Evolutionary conservation across 2,329 filamentous ascomycete genomes (phyloP), one percentile per base, ranked within the genome.

Genomic region (Aspergillus aculeatus): DNA sequence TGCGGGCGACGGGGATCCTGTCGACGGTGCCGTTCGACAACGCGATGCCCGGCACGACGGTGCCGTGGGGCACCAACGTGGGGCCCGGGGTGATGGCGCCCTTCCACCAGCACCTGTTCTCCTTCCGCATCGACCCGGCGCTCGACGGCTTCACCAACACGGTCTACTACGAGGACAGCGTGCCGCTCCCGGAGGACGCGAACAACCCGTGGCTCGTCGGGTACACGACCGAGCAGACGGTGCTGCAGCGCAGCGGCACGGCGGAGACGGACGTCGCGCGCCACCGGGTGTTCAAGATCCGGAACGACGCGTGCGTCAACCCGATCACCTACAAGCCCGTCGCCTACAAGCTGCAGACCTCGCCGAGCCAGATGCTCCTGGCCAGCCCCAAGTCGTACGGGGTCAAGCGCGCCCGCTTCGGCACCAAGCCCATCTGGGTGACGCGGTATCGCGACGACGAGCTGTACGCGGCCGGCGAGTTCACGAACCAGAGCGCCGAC

Each of bases 71-170:
- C 35, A 91, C 87, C 0, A 83, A 89, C 50, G 87, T 91, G 2
- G 86, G 88, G 56, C 87, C 87, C 0, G 87, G 87, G 38, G 87
- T 89, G 9, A 82, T 91, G 38, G 89, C 87, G 0, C 80, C 81
- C 0, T 86, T 89, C 73, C 90, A 92, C 69, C 90, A 93, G 71
- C 90, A 92, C 75, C 87, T 92, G 71, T 92, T 93, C 77, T 87
- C 83, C 5, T 80, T 88, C 14, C 84, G 86, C 5, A 79, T 89
- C 21, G 86, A 88, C 66, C 85, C 86, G 10, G 84, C 83, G 62
- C 72, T 87, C 32, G 85, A 85, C 57, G 86, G 86, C 0, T 79
- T 80, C 59, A 73, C 77, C 10, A 86, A 86, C 68, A 77, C 81
- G 1, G 73, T 88, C 4, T 75, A 83, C 9, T 79, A 83, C 58